Evolutionary conservation across 495 filamentous ascomycete genomes (phyloP), one percentile per base, ranked within the genome.

Genomic region (Xylaria acuta): DNA sequence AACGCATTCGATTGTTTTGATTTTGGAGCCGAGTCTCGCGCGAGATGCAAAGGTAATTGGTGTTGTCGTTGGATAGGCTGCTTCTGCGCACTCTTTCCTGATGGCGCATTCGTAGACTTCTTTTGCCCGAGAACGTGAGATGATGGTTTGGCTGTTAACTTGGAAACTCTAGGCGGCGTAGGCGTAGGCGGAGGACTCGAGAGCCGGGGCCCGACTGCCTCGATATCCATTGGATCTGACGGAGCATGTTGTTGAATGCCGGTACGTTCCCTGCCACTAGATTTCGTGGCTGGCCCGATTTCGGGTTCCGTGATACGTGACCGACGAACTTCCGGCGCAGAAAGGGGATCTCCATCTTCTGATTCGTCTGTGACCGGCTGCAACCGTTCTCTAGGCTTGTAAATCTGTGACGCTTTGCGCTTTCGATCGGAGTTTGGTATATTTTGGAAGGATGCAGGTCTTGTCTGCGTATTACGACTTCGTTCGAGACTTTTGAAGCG

Each of bases 41-140:
- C 71, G 5, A 73, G 56, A 38, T 82, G 84, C 7, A 86, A 62
- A 3, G 84, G 80, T 14, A 86, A 81, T 54, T 80, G 72, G 12
- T 83, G 77, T 14, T 76, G 79, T 9, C 65, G 69, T 20, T 53
- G 64, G 12, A 40, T 30, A 36, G 54, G 11, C 16, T 54, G 38
- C 72, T 79, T 58, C 69, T 63, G 64, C 72, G 66, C 36, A 78
- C 71, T 32, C 73, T 77, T 51, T 47, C 22, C 63, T 67, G 63
- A 40, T 6, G 32, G 20, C n/a, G 18, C 11, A n/a, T 60, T 59
- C 22, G 63, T 5, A n/a, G 63, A 20, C 51, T 38, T 60, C 20
- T 25, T 38, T 22, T 38, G 58, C 8, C 43, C n/a, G 25, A 32
- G 20, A 36, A 36, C 14, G 22, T 59, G 69, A 58, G 59, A 45